Evolutionary conservation across 2,329 filamentous ascomycete genomes (phyloP).

Genomic region (Fusarium sp.): DNA sequence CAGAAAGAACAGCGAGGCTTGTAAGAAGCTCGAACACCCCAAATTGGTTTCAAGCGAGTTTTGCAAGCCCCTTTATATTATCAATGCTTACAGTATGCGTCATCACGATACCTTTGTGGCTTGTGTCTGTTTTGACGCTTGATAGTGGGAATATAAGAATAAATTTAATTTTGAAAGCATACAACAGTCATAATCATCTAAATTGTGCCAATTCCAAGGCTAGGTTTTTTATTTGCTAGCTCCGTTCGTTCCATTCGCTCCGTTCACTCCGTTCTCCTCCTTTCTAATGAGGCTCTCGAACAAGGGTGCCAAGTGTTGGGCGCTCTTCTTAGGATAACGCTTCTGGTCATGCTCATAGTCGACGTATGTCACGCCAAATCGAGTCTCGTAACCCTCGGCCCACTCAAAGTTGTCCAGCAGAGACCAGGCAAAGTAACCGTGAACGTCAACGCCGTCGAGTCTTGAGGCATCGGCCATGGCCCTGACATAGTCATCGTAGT

Average conservation of each 20-base stretch:
- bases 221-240: constrained; percentile 33
- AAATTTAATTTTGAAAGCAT: constrained; percentile 5
- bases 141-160: background rate
- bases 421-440: constrained; percentile 89
- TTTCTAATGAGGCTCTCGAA: constrained; percentile 81
- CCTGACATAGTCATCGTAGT: constrained; percentile 83
- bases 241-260: constrained; percentile 25
- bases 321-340: constrained; percentile 88
- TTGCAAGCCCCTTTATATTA: no score
- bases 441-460: constrained; percentile 83
- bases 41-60: background rate
- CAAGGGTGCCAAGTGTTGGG: constrained; percentile 76
- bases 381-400: constrained; percentile 91
- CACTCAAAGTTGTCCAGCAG: constrained; percentile 93
- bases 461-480: constrained; percentile 82
- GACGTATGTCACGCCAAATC: constrained; percentile 87
- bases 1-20: constrained; percentile 6
- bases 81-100: background rate
- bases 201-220: constrained; percentile 7
- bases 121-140: background rate
- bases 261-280: constrained; percentile 52
- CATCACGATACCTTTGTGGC: background rate
- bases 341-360: constrained; percentile 87
- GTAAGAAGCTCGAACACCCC: background rate
- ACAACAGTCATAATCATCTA: constrained; percentile 16